These are phyloP conservation scores for Cicer bijugum DNA, from an alignment of 306 rosid genomes.

Conservation along the genomic window DNA sequence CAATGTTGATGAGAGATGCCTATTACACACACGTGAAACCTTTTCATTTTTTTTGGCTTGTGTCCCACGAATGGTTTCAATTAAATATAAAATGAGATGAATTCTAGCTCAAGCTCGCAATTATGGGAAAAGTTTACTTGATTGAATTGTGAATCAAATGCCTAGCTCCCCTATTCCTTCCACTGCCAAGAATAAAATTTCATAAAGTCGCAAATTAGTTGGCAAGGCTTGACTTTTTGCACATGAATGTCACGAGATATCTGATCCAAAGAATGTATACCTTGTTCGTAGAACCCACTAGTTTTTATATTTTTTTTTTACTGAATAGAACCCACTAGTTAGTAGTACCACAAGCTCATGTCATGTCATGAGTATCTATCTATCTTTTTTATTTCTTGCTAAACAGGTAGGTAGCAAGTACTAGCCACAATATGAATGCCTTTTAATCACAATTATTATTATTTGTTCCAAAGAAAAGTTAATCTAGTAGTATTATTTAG, in stretches of 20 bases:
- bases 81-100: slow-evolving; percentile 30
- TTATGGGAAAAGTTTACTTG: slow-evolving; percentile 41
- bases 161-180: not conserved
- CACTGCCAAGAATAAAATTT: slow-evolving; percentile 19
- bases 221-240: slow-evolving; percentile 54
- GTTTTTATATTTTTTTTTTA: not conserved
- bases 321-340: slow-evolving; percentile 36
- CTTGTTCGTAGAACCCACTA: slow-evolving; percentile 42
- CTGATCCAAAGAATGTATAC: slow-evolving; percentile 43
- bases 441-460: not conserved
- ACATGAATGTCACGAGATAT: slow-evolving; percentile 52
- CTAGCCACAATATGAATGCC: slow-evolving; percentile 3
- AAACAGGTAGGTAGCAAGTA: not conserved
- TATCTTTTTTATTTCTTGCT: not conserved
- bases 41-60: slow-evolving; percentile 42
- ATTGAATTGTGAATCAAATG: slow-evolving; percentile 30
- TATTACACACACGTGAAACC: slow-evolving; percentile 55
- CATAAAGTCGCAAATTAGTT: slow-evolving; percentile 44
- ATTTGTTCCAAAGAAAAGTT: not conserved
- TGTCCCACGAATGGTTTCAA: slow-evolving; percentile 67
- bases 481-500: no score
- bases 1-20: slow-evolving; percentile 44
- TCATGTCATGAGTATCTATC: slow-evolving; percentile 1
- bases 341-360: not conserved
- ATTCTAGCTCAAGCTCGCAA: slow-evolving; percentile 42